phyloP scores from a whole-genome alignment of 2,329 filamentous ascomycete genomes.

The Bisporella sp. region DNA sequence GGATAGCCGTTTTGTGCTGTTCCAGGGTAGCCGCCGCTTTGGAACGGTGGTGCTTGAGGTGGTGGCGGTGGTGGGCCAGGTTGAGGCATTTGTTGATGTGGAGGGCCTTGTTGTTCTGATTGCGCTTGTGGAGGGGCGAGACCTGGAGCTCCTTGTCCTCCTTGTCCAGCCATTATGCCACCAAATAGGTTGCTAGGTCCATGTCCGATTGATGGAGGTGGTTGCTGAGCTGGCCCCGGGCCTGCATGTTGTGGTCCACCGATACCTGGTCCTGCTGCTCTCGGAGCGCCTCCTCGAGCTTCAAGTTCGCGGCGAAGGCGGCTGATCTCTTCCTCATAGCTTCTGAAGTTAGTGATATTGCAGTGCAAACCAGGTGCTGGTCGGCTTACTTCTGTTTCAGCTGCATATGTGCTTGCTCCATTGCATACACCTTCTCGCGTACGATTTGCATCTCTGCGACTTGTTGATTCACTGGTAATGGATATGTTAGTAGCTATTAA shows the following conservation, averaged over 20 bases:
- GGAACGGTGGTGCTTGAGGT: slow-evolving; percentile 61
- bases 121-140: slow-evolving; percentile 65
- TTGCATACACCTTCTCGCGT: slow-evolving; percentile 82
- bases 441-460: slow-evolving; percentile 95
- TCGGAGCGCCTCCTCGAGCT: slow-evolving; percentile 51
- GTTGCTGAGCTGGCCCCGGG: slow-evolving; percentile 73
- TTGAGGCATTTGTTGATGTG: slow-evolving; percentile 62
- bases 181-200: slow-evolving; percentile 88
- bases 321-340: slow-evolving; percentile 88
- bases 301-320: slow-evolving; percentile 85
- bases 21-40: slow-evolving; percentile 49
- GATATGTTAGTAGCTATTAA: background rate
- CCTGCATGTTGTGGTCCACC: slow-evolving; percentile 71
- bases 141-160: slow-evolving; percentile 74
- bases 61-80: slow-evolving; percentile 43
- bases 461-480: slow-evolving; percentile 68
- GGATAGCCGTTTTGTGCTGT: slow-evolving; percentile 63
- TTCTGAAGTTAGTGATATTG: slow-evolving; percentile 30
- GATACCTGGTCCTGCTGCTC: slow-evolving; percentile 58
- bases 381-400: slow-evolving; percentile 81
- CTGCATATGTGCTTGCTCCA: slow-evolving; percentile 82
- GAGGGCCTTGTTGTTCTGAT: slow-evolving; percentile 51
- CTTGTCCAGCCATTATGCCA: slow-evolving; percentile 87
- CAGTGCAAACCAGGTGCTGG: background rate
- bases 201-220: slow-evolving; percentile 79